Conservation (phyloP, 257 asterid species). For the Leonotis leonurus region DNA sequence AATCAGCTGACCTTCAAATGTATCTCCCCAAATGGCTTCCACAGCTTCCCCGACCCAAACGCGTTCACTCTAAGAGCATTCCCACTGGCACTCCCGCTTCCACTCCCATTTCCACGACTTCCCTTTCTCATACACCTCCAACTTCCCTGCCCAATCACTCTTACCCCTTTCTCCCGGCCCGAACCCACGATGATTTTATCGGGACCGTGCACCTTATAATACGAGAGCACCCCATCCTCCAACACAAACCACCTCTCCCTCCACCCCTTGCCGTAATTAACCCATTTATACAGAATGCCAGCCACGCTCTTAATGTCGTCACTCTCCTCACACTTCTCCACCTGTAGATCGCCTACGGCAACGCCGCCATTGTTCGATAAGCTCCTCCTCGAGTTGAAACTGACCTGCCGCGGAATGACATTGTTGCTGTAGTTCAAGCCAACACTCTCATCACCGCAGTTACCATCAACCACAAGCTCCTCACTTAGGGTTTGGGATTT, state of each 20-base stretch:
- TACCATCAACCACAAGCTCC: conserved; percentile 37
- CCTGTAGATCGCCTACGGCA: conserved; percentile 32
- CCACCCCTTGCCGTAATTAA: conserved; percentile 98
- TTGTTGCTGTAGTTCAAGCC: conserved; percentile 13
- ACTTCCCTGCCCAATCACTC: conserved; percentile 86
- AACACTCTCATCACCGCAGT: conserved; percentile 15
- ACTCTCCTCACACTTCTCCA: conserved; percentile 29
- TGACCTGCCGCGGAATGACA: conserved; percentile 31
- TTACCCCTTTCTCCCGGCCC: conserved; percentile 56
- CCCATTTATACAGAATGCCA: conserved; percentile 90
- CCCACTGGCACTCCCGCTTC: conserved; percentile 27
- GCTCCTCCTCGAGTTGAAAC: conserved; percentile 60
- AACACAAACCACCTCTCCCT: conserved; percentile 91
- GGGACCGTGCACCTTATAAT: conserved; percentile 94
- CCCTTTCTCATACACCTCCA: conserved; percentile 84
- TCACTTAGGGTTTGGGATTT: conserved; percentile 57
- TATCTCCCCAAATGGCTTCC: conserved; percentile 87
- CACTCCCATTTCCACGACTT: conserved; percentile 31
- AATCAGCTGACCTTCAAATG: conserved; percentile 68
- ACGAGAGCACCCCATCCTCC: conserved; percentile 95
- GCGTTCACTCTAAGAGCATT: conserved; percentile 26
- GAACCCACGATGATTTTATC: conserved; percentile 65
- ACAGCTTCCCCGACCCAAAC: conserved; percentile 39
- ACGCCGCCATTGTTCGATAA: conserved; percentile 38
- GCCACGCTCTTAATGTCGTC: conserved; percentile 53